Conservation (phyloP, 163 green algal species). For the Prototheca cutis region DNA sequence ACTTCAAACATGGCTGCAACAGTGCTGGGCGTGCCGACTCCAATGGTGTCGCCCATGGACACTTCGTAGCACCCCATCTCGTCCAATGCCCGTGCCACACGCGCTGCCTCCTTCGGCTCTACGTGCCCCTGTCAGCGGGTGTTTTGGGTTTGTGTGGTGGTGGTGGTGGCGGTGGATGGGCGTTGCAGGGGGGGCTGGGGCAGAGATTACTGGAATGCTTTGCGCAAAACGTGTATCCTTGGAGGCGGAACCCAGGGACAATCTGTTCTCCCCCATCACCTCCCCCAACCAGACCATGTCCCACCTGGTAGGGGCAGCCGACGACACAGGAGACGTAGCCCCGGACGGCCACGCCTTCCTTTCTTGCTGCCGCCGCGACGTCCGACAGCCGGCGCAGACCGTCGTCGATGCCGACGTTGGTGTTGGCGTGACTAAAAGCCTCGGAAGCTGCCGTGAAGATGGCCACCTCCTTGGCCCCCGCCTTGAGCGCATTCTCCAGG, state of each 20-base stretch:
- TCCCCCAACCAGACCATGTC: too few species aligned
- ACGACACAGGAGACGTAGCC: slow-evolving; percentile 80
- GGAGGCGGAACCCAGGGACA: too few species aligned
- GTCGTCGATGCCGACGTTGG: slow-evolving; percentile 65
- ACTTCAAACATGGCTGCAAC: slow-evolving; percentile 52
- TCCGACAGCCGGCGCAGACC: slow-evolving; percentile 56
- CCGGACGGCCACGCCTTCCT: slow-evolving; percentile 37
- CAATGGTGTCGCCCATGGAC: slow-evolving; percentile 76
- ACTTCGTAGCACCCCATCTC: slow-evolving; percentile 85
- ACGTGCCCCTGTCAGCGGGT: slow-evolving; percentile 41
- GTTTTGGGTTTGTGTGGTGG: too few species aligned
- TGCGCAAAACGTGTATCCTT: too few species aligned
- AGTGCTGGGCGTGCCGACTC: slow-evolving; percentile 54
- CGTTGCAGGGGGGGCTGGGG: too few species aligned
- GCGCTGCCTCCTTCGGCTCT: slow-evolving; percentile 42
- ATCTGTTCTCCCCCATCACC: too few species aligned
- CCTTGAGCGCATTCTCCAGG: slow-evolving; percentile 48
- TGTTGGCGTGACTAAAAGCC: slow-evolving; percentile 70
- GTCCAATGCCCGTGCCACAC: slow-evolving; percentile 47
- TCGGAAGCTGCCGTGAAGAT: slow-evolving; percentile 78
- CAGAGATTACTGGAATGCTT: too few species aligned
- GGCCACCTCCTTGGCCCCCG: slow-evolving; percentile 62
- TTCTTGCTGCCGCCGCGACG: slow-evolving; percentile 40
- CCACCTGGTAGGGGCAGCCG: slow-evolving; percentile 66
- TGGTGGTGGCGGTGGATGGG: too few species aligned